Base-by-base conservation (phyloP, 2,329 filamentous ascomycete genomes). In the Nannizziopsis arthrosporioides region DNA sequence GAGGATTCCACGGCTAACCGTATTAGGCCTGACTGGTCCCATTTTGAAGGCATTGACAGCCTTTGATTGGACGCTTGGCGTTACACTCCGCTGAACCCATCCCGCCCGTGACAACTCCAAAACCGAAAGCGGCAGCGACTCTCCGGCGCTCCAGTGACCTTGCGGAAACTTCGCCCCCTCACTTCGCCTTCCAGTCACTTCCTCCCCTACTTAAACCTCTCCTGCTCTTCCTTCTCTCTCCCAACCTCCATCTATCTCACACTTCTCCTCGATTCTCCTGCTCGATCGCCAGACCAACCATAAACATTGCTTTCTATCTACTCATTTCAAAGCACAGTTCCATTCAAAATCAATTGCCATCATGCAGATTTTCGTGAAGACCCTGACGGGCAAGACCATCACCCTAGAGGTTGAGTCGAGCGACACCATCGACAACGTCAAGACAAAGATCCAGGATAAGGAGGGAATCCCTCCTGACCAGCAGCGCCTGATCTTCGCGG, bases 291-390 rank as follows among this genome's bases (percentile, higher is more conserved):
- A 32, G 7, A 27, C 7, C 22, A 27, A 27, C 7, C 22, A 27
- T 4, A 3, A 7, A 27, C 22, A 27, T 7, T 27, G 7, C 7
- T 7, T 7, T 27, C 22, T 7, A 27, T 27, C 7, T 27, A 3
- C 22, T 27, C 22, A 27, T 27, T 27, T 27, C 22, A 27, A 27
- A 27, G 50, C 46, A n/a, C n/a, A 42, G 6, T 49, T 46, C 55
- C 54, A 55, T 14, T 19, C 44, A 35, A 31, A 41, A 19, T 7
- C 3, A 53, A 57, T 49, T 56, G 66, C 57, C 70, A 81, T 58
- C 69, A 93, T 94, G 89, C 89, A 94, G 78, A 94, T 95, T 77
- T 95, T 94, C 72, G 89, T 94, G 63, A 94, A 94, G 82, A 94
- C 88, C 60, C 79, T 81, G 47, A 82, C 78, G 54, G 78, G 78